A percentile compares a stretch with the other conserved stretches of the same genome.
These are phyloP conservation scores for Aureococcus anophagefferens DNA, from an alignment of 108 stramenopile species.

Conservation along the genomic window DNA sequence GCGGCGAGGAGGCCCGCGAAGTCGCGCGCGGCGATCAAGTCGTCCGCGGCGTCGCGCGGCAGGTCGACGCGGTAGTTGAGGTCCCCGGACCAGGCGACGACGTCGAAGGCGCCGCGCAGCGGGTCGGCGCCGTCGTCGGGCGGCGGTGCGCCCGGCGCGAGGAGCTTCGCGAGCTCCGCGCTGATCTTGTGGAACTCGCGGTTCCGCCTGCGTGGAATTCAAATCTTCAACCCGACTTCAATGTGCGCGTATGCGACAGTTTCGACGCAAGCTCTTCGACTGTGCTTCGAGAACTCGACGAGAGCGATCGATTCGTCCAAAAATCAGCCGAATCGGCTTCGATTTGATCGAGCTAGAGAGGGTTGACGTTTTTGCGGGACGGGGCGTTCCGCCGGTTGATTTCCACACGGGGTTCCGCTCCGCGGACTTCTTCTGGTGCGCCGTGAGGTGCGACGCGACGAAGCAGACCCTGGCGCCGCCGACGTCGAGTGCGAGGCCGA, in stretches of 20 bases:
- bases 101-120: slow-evolving; percentile 12
- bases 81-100: slow-evolving; percentile 26
- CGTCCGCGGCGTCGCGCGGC: slow-evolving; percentile 10
- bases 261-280: no score
- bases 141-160: no score
- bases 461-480: slow-evolving; percentile 17
- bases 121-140: no score
- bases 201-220: neutral
- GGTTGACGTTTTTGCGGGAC: no score
- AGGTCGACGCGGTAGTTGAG: slow-evolving; percentile 31
- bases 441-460: slow-evolving; percentile 33
- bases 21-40: neutral
- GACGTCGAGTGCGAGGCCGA: slow-evolving; percentile 23
- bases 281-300: no score
- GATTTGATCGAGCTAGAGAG: slow-evolving; percentile 15
- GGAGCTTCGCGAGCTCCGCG: neutral
- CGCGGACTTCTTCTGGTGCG: slow-evolving; percentile 37
- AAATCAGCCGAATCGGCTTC: no score
- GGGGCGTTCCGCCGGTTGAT: no score
- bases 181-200: neutral
- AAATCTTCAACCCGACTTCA: no score
- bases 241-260: no score
- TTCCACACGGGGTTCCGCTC: slow-evolving; percentile 33
- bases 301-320: no score
- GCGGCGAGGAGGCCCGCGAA: neutral